Evolutionary conservation across 805 yeast genomes (phyloP), one percentile per base, ranked within the genome.

Genomic region (Hanseniaspora nectarophila): DNA sequence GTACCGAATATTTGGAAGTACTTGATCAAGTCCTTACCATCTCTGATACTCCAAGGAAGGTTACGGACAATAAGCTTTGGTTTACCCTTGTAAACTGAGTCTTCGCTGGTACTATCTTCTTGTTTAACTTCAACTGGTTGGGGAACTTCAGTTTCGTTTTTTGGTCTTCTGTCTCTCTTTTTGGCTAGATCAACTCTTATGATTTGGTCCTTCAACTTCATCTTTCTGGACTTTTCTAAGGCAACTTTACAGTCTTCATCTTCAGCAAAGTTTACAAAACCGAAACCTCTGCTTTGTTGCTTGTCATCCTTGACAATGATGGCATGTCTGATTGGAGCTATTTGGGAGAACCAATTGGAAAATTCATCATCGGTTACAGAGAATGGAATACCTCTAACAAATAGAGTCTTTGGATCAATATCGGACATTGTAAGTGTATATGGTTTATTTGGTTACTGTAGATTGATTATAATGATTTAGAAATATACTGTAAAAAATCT

Each of bases 241-340:
- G 97, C 97, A 43, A 75, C 70, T 38, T 75, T 64, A 0, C 96
- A 85, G 63, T 92, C 98, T 45, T 87, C 95, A 56, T 85, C 88
- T 45, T 76, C 67, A 1, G 85, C 78, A 66, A 92, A 92, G 34
- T 95, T 82, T 15, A 88, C 98, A 66, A 92, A 92, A 3, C 98
- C 98, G 67, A 89, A 92, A 1, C 98, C 97, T 64, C 89, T 76
- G 2, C 96, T 86, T 43, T 82, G 74, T 51, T 84, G 77, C 33
- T 82, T 78, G 10, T 72, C 71, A 62, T 89, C 96, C 37, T 73
- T 82, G 16, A 92, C 97, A 39, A 92, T 76, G 43, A 88, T 89
- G 1, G 97, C 95, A 67, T 92, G 98, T 67, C 82, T 88, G 12
- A 90, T 94, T 6, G 98, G 98, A 4, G 86, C 90, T 69, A 88